Conservation (phyloP, 192 early-diverging fungal species). For the Mortierella claussenii region DNA sequence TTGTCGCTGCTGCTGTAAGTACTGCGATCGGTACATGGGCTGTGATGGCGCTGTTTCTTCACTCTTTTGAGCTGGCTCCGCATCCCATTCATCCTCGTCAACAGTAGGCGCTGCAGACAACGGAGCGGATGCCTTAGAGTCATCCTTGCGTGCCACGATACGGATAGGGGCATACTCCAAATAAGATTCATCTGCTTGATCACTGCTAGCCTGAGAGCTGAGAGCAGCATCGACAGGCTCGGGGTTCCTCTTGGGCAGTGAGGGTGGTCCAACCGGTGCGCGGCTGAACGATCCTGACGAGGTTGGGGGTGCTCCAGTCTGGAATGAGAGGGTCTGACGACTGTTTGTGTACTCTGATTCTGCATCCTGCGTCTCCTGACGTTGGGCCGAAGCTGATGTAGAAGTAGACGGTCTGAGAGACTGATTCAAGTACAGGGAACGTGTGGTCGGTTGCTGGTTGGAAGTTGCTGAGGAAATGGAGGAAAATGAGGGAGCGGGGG, state of each 20-base stretch:
- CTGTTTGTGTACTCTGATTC: slow-evolving; percentile 37
- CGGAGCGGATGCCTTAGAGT: neutral
- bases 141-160: slow-evolving; percentile 42
- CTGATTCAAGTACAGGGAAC: slow-evolving; percentile 42
- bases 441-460: slow-evolving; percentile 33
- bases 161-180: slow-evolving; percentile 39
- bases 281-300: neutral
- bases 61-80: slow-evolving; percentile 13
- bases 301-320: slow-evolving; percentile 20
- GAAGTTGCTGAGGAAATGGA: slow-evolving; percentile 31
- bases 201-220: neutral
- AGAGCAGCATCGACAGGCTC: neutral
- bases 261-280: slow-evolving; percentile 2
- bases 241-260: slow-evolving; percentile 26
- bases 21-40: slow-evolving; percentile 35
- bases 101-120: slow-evolving; percentile 11
- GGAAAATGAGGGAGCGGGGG: slow-evolving; percentile 41
- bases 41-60: neutral
- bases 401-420: slow-evolving; percentile 14
- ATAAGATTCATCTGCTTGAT: slow-evolving; percentile 10
- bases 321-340: slow-evolving; percentile 45
- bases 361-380: slow-evolving; percentile 13
- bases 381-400: neutral
- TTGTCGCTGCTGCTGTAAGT: slow-evolving; percentile 8
- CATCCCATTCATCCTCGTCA: slow-evolving; percentile 44